phyloP scores from a whole-genome alignment of 1,139 yeast species.

The Scheffersomyces segobiensis region DNA sequence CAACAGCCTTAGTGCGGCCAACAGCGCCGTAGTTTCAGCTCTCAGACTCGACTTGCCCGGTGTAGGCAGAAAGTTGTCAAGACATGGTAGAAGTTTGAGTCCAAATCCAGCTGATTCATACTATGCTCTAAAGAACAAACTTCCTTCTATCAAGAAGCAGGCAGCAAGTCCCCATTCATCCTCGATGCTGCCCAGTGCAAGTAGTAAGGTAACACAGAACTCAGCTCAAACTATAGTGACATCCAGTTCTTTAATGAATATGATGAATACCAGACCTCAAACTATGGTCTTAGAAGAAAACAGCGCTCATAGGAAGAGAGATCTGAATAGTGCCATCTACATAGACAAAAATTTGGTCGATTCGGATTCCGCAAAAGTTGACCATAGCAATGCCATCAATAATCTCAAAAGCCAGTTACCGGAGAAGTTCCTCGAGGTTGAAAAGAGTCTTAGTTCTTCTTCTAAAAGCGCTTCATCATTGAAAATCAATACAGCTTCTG shows the following conservation, averaged over 20 bases:
- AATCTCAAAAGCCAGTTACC: slow-evolving; percentile 1
- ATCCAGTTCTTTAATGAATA: slow-evolving; percentile 4
- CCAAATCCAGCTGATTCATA: slow-evolving; percentile 8
- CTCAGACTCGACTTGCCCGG: slow-evolving; percentile 7
- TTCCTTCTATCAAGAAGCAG: slow-evolving; percentile 7
- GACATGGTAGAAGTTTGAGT: slow-evolving; percentile 12
- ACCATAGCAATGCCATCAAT: background rate
- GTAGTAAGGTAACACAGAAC: slow-evolving; percentile 1
- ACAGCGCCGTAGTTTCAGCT: background rate
- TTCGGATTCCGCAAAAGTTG: background rate
- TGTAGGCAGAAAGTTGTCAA: slow-evolving; percentile 8
- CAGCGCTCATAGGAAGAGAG: background rate
- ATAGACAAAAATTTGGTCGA: background rate
- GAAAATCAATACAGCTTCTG: background rate
- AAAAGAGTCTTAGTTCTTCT: background rate
- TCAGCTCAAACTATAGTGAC: slow-evolving; percentile 1
- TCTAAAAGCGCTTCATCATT: background rate
- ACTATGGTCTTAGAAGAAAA: background rate
- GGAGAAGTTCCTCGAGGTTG: background rate
- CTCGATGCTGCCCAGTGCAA: background rate
- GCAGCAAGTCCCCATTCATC: slow-evolving; percentile 1
- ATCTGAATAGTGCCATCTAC: background rate
- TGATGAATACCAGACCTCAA: background rate
- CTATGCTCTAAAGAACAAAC: slow-evolving; percentile 6
- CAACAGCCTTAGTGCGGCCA: background rate